These are phyloP conservation scores for Cystofilobasidium bisporidii DNA, from an alignment of 768 basidiomycete genomes.

Conservation along the genomic window DNA sequence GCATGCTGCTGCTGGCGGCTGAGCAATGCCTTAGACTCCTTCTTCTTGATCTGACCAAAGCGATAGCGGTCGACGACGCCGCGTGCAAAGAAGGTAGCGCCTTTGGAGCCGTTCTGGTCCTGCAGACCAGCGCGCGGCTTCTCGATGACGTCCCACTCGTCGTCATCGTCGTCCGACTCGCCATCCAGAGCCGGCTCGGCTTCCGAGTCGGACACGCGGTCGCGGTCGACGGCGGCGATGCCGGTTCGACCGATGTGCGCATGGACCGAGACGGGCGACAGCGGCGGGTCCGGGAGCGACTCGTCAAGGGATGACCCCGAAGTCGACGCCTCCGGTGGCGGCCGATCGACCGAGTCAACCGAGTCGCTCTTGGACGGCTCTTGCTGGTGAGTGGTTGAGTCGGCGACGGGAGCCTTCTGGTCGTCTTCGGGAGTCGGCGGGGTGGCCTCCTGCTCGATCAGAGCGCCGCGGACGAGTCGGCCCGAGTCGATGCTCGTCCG, in stretches of 20 bases:
- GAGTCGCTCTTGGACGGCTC: background rate
- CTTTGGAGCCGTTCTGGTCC: slow-evolving; percentile 70
- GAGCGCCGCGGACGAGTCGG: background rate
- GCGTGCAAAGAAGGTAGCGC: slow-evolving; percentile 74
- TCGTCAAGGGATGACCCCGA: background rate
- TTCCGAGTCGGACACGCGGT: slow-evolving; percentile 31
- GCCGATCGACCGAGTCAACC: slow-evolving; percentile 5
- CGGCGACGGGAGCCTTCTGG: background rate
- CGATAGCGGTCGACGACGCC: slow-evolving; percentile 82
- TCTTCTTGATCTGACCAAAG: slow-evolving; percentile 39
- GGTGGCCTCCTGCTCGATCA: too few relatives aligned
- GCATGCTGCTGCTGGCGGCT: background rate
- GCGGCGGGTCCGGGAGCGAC: background rate
- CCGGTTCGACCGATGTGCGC: slow-evolving; percentile 67
- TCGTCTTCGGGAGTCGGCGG: background rate
- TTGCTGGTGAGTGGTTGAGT: background rate
- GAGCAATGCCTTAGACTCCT: slow-evolving; percentile 9
- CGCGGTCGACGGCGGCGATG: slow-evolving; percentile 66
- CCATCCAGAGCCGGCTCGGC: slow-evolving; percentile 48
- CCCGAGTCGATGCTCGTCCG: slow-evolving; percentile 13
- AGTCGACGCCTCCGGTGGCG: background rate
- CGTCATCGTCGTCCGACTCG: slow-evolving; percentile 51
- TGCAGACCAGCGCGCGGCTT: slow-evolving; percentile 56
- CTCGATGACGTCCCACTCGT: slow-evolving; percentile 84
- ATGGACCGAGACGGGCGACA: slow-evolving; percentile 1